Evolutionary conservation across 108 stramenopile genomes (phyloP).

Genomic region (Nitzschia putrida): DNA sequence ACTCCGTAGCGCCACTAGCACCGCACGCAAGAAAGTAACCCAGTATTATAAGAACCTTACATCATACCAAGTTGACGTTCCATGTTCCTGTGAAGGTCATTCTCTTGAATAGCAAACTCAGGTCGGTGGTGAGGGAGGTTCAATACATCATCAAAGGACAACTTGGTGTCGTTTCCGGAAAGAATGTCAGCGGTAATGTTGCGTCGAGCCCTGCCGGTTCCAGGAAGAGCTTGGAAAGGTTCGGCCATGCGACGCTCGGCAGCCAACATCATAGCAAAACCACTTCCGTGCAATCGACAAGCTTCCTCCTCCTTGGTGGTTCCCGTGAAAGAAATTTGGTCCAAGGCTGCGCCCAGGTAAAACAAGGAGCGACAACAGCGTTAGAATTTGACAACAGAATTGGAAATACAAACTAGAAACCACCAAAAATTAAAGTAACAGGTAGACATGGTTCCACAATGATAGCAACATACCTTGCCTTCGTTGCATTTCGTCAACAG

Average conservation of each 20-base stretch:
- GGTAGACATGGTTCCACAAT: not conserved
- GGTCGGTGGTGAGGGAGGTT: conserved; percentile 61
- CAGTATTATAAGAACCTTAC: not conserved
- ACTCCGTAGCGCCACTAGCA: no score
- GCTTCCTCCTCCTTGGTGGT: conserved; percentile 51
- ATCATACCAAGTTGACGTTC: conserved; percentile 78
- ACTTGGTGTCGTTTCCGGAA: conserved; percentile 65
- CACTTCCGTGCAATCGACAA: conserved; percentile 82
- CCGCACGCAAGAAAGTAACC: no score
- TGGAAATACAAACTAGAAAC: not conserved
- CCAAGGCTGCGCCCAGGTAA: conserved; percentile 24
- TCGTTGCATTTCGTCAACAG: conserved; percentile 79
- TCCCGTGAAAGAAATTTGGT: conserved; percentile 34
- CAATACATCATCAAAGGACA: conserved; percentile 80
- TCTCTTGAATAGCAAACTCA: conserved; percentile 22
- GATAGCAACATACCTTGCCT: conserved; percentile 40
- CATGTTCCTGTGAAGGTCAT: conserved; percentile 68
- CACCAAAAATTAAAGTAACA: not conserved
- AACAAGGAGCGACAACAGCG: conserved; percentile 1
- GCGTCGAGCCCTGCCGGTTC: conserved; percentile 51
- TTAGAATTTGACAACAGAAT: not conserved
- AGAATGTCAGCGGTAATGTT: conserved; percentile 77
- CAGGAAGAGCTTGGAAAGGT: conserved; percentile 52
- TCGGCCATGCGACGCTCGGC: conserved; percentile 76
- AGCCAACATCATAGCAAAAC: conserved; percentile 83